These are phyloP conservation scores for Lachancea nothofagi DNA, from an alignment of 805 yeast genomes.

Conservation along the genomic window DNA sequence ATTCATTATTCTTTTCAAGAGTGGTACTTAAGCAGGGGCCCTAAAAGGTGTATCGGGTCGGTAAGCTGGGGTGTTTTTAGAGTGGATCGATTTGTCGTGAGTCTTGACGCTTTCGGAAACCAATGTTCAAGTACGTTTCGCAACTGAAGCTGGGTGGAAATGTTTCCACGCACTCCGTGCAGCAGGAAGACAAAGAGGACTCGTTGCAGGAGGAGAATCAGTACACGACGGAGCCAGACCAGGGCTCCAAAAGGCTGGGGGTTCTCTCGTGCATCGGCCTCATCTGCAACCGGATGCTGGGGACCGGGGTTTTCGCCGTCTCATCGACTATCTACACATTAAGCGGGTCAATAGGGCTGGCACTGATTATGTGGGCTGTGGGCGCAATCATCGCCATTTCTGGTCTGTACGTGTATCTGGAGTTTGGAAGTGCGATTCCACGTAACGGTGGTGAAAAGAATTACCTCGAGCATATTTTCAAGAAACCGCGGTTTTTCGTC, in stretches of 20 bases:
- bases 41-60: too few relatives aligned
- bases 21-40: too few relatives aligned
- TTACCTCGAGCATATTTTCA: constrained; percentile 66
- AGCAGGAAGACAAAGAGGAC: neutral
- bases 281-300: constrained; percentile 63
- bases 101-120: too few relatives aligned
- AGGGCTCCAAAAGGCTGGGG: constrained; percentile 43
- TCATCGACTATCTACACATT: constrained; percentile 50
- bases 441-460: constrained; percentile 85
- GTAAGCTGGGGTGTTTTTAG: neutral
- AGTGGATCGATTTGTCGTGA: neutral
- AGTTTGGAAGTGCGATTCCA: constrained; percentile 72
- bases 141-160: neutral
- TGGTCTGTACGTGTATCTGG: constrained; percentile 68
- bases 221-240: constrained; percentile 35
- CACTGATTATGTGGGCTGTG: constrained; percentile 67
- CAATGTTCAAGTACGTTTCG: constrained; percentile 1
- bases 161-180: neutral
- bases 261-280: constrained; percentile 56
- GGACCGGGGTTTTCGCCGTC: constrained; percentile 72
- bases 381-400: constrained; percentile 65
- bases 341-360: constrained; percentile 64
- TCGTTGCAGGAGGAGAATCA: constrained; percentile 19
- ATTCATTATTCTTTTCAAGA: too few relatives aligned
- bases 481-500: constrained; percentile 61